Conservation (phyloP, 441 rosid genomes). For the Brassica hybrid region DNA sequence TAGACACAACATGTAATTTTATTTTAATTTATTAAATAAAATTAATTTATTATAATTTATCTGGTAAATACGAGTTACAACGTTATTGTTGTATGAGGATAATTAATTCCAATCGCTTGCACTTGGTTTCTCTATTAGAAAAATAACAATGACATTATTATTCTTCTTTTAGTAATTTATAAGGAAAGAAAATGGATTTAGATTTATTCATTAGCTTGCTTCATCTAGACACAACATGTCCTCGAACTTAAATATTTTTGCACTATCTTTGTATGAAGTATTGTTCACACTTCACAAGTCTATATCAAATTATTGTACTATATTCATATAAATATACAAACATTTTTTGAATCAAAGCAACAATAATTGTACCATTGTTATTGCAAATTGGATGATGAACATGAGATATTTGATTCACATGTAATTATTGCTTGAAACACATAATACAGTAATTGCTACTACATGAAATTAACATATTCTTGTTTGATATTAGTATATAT, state of each 20-base stretch:
- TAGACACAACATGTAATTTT: too few species aligned
- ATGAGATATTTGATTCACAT: not conserved
- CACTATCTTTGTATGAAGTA: not conserved
- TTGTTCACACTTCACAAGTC: constrained; percentile 21
- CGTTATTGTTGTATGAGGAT: too few species aligned
- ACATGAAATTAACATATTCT: not conserved
- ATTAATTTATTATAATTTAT: too few species aligned
- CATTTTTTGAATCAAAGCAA: not conserved
- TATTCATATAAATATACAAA: constrained; percentile 19
- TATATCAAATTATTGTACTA: constrained; percentile 3
- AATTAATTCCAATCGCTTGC: too few species aligned
- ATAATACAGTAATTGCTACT: too few species aligned
- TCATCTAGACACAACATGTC: constrained; percentile 41
- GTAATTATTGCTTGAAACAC: not conserved
- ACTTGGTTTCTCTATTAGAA: too few species aligned
- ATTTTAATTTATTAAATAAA: too few species aligned
- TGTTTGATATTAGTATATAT: not conserved
- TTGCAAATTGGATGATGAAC: not conserved
- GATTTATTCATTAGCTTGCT: constrained; percentile 38
- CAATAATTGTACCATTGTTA: not conserved
- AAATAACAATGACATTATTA: too few species aligned
- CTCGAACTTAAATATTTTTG: constrained; percentile 31
- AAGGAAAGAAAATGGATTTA: constrained; percentile 35
- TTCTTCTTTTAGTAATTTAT: too few species aligned
- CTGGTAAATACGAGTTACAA: too few species aligned